Evolutionary conservation across 2,329 filamentous ascomycete genomes (phyloP).

Genomic region (Elsinoe fawcettii): DNA sequence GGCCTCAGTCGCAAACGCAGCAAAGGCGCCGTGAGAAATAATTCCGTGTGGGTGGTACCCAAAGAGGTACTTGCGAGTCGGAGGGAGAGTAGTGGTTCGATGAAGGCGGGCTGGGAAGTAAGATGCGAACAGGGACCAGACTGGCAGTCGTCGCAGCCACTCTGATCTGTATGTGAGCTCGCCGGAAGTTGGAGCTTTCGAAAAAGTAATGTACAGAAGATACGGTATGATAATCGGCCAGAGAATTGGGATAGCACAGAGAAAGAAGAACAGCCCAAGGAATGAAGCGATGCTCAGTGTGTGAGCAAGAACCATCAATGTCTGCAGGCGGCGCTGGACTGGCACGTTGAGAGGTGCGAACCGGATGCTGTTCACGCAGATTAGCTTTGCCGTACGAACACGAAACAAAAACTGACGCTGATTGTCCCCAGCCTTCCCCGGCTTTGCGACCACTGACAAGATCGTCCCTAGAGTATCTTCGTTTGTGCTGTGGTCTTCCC

Average conservation of each 20-base stretch:
- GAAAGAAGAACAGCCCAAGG: conserved; percentile 78
- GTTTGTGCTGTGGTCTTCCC: conserved; percentile 21
- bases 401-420: conserved; percentile 41
- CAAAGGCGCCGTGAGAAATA: conserved; percentile 93
- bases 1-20: conserved; percentile 82
- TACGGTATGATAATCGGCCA: conserved; percentile 79
- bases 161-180: conserved; percentile 66
- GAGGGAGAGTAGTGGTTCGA: conserved; percentile 69
- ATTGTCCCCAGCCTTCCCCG: conserved; percentile 45
- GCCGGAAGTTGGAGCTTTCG: conserved; percentile 68
- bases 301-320: conserved; percentile 42
- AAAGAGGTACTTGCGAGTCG: conserved; percentile 88
- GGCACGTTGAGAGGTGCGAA: conserved; percentile 77
- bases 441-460: conserved; percentile 46
- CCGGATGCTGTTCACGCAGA: conserved; percentile 52
- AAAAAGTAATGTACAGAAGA: conserved; percentile 73
- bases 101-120: conserved; percentile 90
- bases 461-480: conserved; percentile 29
- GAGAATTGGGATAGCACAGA: conserved; percentile 81
- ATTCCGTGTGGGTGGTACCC: conserved; percentile 97
- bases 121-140: conserved; percentile 87
- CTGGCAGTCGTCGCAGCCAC: conserved; percentile 60
- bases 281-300: conserved; percentile 41
- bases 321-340: conserved; percentile 44
- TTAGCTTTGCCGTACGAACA: no score